These are phyloP conservation scores for Phalaenopsis aphrodite DNA, from an alignment of 106 monocot genomes.

Conservation along the genomic window DNA sequence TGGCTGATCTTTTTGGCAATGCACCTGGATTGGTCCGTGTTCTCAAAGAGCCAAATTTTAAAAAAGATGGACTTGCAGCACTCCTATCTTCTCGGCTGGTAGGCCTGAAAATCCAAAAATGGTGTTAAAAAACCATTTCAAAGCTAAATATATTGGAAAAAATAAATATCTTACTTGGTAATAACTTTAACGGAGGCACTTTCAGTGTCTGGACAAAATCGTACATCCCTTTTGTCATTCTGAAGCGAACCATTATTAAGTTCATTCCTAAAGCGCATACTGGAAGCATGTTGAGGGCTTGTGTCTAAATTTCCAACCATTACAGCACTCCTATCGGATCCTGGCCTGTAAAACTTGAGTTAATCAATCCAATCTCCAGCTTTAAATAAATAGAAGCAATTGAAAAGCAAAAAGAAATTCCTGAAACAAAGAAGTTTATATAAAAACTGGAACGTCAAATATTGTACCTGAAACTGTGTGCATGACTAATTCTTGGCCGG, in stretches of 20 bases:
- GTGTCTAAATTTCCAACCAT: slow-evolving; percentile 22
- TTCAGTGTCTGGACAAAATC: slow-evolving; percentile 22
- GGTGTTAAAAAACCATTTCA: neutral
- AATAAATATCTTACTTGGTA: slow-evolving; percentile 32
- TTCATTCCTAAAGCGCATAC: slow-evolving; percentile 32
- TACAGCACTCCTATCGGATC: slow-evolving; percentile 11
- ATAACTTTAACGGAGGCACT: slow-evolving; percentile 14
- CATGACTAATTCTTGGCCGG: slow-evolving; percentile 24
- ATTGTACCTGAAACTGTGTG: slow-evolving; percentile 40
- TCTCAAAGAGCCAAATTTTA: slow-evolving; percentile 36
- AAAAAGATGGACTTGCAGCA: slow-evolving; percentile 23
- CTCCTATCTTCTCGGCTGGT: slow-evolving; percentile 40
- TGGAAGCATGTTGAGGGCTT: slow-evolving; percentile 21
- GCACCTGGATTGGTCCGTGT: slow-evolving; percentile 47
- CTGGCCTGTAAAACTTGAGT: slow-evolving; percentile 28
- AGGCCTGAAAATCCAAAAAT: slow-evolving; percentile 21
- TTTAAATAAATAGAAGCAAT: neutral
- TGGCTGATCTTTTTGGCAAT: slow-evolving; percentile 30
- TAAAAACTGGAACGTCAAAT: neutral
- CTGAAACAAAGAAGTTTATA: neutral
- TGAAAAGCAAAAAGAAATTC: neutral
- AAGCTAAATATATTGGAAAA: neutral
- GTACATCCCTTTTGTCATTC: slow-evolving; percentile 34
- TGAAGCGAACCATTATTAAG: slow-evolving; percentile 28
- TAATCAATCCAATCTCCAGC: neutral